Conservation (phyloP, 306 rosid genomes). For the Crotalaria pallida region DNA sequence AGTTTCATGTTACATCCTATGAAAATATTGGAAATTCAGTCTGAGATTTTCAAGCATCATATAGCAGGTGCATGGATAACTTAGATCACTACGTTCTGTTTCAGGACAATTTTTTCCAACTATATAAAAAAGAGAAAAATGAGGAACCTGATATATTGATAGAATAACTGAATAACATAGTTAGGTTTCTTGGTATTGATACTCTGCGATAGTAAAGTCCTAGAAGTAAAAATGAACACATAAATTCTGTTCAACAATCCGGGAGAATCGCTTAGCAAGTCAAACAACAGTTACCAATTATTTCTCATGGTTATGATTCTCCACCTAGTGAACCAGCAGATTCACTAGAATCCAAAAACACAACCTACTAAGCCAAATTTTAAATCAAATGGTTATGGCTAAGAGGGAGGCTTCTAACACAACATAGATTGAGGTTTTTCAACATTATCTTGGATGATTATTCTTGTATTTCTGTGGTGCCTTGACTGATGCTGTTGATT, state of each 20-base stretch:
- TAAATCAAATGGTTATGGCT: conserved; percentile 35
- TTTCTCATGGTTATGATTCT: conserved; percentile 67
- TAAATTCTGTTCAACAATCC: not conserved
- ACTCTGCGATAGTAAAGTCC: not conserved
- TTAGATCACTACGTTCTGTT: not conserved
- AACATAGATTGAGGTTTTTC: too few species aligned
- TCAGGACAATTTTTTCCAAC: not conserved
- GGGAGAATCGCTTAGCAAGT: conserved; percentile 6
- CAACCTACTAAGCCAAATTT: conserved; percentile 39
- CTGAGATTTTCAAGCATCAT: not conserved
- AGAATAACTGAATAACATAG: too few species aligned
- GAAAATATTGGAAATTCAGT: not conserved
- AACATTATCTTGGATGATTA: too few species aligned
- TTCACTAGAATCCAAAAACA: conserved; percentile 41
- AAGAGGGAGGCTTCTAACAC: too few species aligned
- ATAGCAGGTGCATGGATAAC: not conserved
- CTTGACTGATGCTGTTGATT: too few species aligned
- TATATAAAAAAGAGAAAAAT: not conserved
- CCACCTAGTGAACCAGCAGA: conserved; percentile 58
- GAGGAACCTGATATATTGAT: too few species aligned
- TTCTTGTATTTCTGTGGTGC: too few species aligned
- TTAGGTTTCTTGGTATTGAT: too few species aligned
- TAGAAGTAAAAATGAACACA: not conserved
- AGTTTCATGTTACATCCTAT: not conserved
- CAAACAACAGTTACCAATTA: conserved; percentile 52